Base-by-base conservation (phyloP, 139 green algal genomes). In the Chlorella sp. region DNA sequence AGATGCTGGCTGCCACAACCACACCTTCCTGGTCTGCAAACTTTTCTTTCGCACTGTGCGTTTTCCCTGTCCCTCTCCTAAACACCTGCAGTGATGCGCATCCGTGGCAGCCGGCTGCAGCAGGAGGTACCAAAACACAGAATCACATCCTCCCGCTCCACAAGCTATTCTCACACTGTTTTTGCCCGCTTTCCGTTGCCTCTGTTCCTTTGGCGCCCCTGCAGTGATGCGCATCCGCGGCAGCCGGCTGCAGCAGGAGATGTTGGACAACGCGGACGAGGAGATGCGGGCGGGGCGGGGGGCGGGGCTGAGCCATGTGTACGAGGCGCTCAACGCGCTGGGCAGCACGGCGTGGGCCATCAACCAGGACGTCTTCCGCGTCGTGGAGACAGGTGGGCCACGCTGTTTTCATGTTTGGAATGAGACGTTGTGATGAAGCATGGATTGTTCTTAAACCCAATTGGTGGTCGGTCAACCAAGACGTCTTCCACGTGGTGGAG, bases 291-390 rank as follows among this genome's bases (percentile, higher is more conserved):
- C 90, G 34, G 81, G 93, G 32, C n/a, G 7, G 73, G 40, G 87
- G 19, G 76, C 83, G 14, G 83, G 89, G 61, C 26, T 88, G 24
- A 76, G 61, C 0, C 83, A 88, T 75, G 92, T 98, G 42, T 97
- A 97, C 83, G 92, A 96, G 4, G 96, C 95, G 0, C 92, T 99
- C 60, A 98, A 97, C 76, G 91, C 93, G n/a, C 92, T 99, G 66
- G 95, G 96, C 26, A 86, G 91, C 68, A 95, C 93, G 26, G 77
- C 93, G 0, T 98, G 97, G 97, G 83, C 90, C 11, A 91, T 98
- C 83, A 97, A 98, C 88, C 37, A 34, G 0, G 78, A 64, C 14
- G 92, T 98, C 76, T 91, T 96, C 22, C 86, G 89, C 14, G 91
- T 91, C 76, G 90, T 97, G 77, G 86, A 94, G 40, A 40, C 81